A percentile compares a stretch with the other conserved stretches of the same genome.
Evolutionary conservation across 805 yeast species (phyloP).

Genomic region (Metschnikowia chrysomelidarum): DNA sequence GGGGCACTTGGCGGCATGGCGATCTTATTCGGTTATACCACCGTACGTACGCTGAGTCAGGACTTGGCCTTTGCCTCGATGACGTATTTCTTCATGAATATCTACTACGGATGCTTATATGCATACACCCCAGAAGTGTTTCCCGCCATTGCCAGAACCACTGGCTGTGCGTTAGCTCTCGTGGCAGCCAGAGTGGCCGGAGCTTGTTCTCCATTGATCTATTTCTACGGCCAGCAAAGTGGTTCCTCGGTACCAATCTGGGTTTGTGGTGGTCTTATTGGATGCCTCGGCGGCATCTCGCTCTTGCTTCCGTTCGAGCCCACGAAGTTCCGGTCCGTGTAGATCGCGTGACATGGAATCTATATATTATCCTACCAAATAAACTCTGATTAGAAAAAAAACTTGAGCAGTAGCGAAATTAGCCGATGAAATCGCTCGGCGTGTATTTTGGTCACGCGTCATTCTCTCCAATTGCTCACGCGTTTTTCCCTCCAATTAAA

Average conservation of each 20-base stretch:
- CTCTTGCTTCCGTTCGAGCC: constrained; percentile 37
- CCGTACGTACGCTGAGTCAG: constrained; percentile 17
- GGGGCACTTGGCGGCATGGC: constrained; percentile 24
- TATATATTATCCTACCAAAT: too few species aligned
- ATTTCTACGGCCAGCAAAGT: constrained; percentile 24
- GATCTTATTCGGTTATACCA: constrained; percentile 22
- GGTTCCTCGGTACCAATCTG: constrained; percentile 31
- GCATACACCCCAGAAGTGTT: constrained; percentile 37
- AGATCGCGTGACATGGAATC: background rate
- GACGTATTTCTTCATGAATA: constrained; percentile 21
- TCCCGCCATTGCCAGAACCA: constrained; percentile 36
- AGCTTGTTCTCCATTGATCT: constrained; percentile 32
- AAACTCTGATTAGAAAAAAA: too few species aligned
- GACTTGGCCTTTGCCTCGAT: constrained; percentile 21
- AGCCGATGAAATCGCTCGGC: too few species aligned
- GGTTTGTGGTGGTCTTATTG: constrained; percentile 37
- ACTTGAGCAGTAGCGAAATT: too few species aligned
- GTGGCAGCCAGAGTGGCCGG: constrained; percentile 31
- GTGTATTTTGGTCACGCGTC: too few species aligned
- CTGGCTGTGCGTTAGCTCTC: constrained; percentile 35
- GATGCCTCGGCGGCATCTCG: constrained; percentile 31
- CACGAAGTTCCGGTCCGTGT: constrained; percentile 28
- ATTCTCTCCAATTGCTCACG: too few species aligned
- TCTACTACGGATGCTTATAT: constrained; percentile 30
- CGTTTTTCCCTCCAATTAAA: too few species aligned